A percentile compares a stretch with the other conserved stretches of the same genome.
phyloP scores from a whole-genome alignment of 129 eudicot genomes.

The Kitagawia praeruptora region DNA sequence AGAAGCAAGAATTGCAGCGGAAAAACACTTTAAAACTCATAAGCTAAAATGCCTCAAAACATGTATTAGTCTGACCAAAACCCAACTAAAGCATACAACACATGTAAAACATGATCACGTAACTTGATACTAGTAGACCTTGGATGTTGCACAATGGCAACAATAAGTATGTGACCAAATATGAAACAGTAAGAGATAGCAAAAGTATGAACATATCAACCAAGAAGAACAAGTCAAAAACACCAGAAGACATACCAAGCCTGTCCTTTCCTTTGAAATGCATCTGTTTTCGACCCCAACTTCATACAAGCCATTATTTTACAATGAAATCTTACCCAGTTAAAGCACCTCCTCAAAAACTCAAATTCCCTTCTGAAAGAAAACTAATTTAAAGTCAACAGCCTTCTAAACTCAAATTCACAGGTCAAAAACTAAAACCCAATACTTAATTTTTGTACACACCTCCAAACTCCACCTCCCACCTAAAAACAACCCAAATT shows the following conservation, averaged over 20 bases:
- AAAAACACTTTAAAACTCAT: background rate
- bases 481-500: constrained; percentile 1
- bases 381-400: background rate
- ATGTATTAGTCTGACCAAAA: background rate
- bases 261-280: constrained; percentile 79
- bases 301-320: constrained; percentile 85
- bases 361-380: background rate
- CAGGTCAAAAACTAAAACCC: constrained; percentile 18
- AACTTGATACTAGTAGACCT: background rate
- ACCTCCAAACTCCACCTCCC: constrained; percentile 6
- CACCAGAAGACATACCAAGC: constrained; percentile 63
- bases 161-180: background rate
- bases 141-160: background rate
- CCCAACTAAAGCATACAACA: background rate
- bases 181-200: background rate
- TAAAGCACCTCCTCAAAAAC: background rate
- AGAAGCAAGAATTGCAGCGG: background rate
- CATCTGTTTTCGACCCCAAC: constrained; percentile 90
- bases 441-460: background rate
- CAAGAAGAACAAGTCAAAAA: background rate
- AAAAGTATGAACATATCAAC: background rate
- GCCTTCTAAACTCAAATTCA: background rate
- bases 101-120: background rate
- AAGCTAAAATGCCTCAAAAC: background rate
- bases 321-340: background rate